phyloP scores from a whole-genome alignment of 1,284 basidiomycete species.

The Fomitiporia mediterranea region DNA sequence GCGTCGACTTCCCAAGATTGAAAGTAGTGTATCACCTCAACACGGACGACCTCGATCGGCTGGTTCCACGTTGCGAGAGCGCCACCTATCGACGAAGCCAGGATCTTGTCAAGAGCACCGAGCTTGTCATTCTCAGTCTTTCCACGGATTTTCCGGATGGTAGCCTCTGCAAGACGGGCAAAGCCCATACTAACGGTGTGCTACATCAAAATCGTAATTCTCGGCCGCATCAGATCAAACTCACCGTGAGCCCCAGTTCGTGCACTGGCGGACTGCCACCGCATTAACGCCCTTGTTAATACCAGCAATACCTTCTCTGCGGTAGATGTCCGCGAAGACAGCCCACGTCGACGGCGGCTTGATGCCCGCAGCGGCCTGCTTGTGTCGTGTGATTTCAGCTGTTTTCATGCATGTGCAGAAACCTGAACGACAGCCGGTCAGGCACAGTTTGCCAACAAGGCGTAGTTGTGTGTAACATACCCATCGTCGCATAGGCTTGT shows the following conservation, averaged over 20 bases:
- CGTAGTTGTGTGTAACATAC: slow-evolving; percentile 44
- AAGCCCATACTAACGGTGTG: slow-evolving; percentile 78
- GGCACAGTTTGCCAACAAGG: background rate
- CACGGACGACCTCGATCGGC: slow-evolving; percentile 95
- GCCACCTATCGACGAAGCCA: slow-evolving; percentile 89
- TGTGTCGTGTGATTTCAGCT: slow-evolving; percentile 97
- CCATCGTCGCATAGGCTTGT: slow-evolving; percentile 99
- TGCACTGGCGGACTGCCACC: slow-evolving; percentile 95
- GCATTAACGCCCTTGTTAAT: slow-evolving; percentile 99
- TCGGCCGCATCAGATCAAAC: slow-evolving; percentile 25
- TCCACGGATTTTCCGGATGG: slow-evolving; percentile 75
- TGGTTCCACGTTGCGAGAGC: slow-evolving; percentile 99
- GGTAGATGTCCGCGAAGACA: slow-evolving; percentile 93
- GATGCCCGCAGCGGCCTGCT: slow-evolving; percentile 85
- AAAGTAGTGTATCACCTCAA: slow-evolving; percentile 55
- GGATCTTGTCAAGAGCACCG: slow-evolving; percentile 80
- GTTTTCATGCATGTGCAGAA: slow-evolving; percentile 99
- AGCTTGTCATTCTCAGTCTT: slow-evolving; percentile 75
- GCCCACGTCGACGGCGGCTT: slow-evolving; percentile 93
- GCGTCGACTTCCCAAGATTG: too few relatives aligned
- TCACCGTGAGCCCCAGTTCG: slow-evolving; percentile 98
- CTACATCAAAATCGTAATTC: background rate
- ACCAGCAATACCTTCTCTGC: slow-evolving; percentile 88
- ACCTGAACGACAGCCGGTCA: slow-evolving; percentile 44
- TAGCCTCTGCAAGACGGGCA: slow-evolving; percentile 85